Evolutionary conservation across 495 filamentous ascomycete species (phyloP).

Genomic region (Apodospora peruviana): DNA sequence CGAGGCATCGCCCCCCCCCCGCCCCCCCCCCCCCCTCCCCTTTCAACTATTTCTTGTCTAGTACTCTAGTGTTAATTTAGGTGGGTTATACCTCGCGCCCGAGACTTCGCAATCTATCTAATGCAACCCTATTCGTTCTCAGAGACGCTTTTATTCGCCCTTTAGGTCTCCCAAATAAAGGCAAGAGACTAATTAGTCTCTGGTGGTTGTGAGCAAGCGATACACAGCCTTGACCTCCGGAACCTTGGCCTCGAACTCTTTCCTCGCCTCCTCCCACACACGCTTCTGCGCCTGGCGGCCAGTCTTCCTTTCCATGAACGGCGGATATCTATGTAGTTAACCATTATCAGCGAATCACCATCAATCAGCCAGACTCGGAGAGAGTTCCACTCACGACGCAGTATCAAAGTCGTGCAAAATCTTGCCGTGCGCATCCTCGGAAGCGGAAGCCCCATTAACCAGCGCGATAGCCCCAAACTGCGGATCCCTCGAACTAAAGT

Average conservation of each 20-base stretch:
- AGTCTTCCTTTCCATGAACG: slow-evolving; percentile 19
- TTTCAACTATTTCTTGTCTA: too few species aligned
- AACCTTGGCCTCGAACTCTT: slow-evolving; percentile 16
- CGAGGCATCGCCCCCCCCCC: too few species aligned
- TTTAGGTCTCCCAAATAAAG: too few species aligned
- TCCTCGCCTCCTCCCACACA: slow-evolving; percentile 19
- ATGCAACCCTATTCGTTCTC: too few species aligned
- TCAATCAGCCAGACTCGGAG: too few species aligned
- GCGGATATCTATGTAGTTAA: slow-evolving; percentile 12
- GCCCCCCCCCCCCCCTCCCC: too few species aligned
- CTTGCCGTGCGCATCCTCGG: slow-evolving; percentile 9
- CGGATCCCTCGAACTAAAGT: slow-evolving; percentile 15
- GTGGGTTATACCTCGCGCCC: too few species aligned
- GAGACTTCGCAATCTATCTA: too few species aligned
- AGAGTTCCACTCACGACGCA: slow-evolving; percentile 3
- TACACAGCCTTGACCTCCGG: slow-evolving; percentile 16
- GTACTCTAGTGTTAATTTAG: too few species aligned
- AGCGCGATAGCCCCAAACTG: slow-evolving; percentile 7
- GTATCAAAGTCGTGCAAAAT: slow-evolving; percentile 20
- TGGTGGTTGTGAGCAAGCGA: too few species aligned
- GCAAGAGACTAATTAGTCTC: too few species aligned
- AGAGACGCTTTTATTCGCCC: too few species aligned
- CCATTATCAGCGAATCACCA: not conserved
- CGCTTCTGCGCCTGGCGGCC: slow-evolving; percentile 12
- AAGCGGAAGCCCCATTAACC: slow-evolving; percentile 15